Base-by-base conservation (phyloP, 1,284 basidiomycete genomes). In the Filobasidium uniguttulatum region DNA sequence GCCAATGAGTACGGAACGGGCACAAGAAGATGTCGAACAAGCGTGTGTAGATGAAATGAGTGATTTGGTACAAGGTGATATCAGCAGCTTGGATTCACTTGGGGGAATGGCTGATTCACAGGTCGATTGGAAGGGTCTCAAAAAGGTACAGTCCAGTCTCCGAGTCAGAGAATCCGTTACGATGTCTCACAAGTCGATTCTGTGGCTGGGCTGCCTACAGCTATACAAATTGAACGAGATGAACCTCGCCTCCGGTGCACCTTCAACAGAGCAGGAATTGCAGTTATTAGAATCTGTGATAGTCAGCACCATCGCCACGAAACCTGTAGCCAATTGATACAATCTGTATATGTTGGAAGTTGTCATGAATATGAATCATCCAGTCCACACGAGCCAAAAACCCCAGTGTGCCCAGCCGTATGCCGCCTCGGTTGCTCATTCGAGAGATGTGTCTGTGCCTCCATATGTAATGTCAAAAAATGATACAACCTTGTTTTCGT, bases 231-330 rank as follows among this genome's bases (percentile, higher is more conserved):
- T 90, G 7, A 78, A 76, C 50, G 71, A 65, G 52, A 69, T 70
- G 34, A 69, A 57, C 46, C 65, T 19, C 59, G 69, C 53, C 48
- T 14, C 54, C 51, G 35, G 26, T 38, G 46, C 40, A 7, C 40
- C 46, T 5, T 55, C 63, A 22, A 30, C 59, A 5, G 35, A 47
- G 0, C 64, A 63, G 20, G 77, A 81, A 51, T 73, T 68, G 15
- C 55, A 58, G 0, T 59, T 72, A 8, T 66, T 84, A 25, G 77
- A 84, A 61, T 77, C 79, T 48, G 77, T 88, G 28, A 80, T 84
- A 9, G 71, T 77, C 23, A 85, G 82, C 57, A 73, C 78, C 15
- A 82, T 87, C 12, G 85, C 85, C 40, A 82, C 83, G 76, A 89
- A 89, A 67, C 78, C 73, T 45, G 83, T 86, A 53, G 36, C 10